Base-by-base conservation (phyloP, 352 stramenopile species). In the Phytophthora hybrid region DNA sequence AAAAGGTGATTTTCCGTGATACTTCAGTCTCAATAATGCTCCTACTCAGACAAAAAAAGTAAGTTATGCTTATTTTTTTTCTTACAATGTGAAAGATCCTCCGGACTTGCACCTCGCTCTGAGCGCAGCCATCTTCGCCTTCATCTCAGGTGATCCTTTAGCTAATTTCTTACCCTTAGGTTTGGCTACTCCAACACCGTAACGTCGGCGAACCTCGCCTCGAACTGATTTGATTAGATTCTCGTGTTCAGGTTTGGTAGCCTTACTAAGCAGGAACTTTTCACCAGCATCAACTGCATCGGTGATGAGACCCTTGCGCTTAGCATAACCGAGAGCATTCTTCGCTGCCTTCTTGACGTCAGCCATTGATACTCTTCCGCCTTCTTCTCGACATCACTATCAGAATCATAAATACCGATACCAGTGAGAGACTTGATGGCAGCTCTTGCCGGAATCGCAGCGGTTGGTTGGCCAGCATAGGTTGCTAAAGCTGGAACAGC, bases 11-110 rank as follows among this genome's bases (percentile, higher is more conserved):
- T 2, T 73, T 73, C 14, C 11, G 59, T 21, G 44, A 52, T 52
- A 52, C 44, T 23, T 52, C 44, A 4, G 44, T 52, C 5, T 18
- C 44, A 10, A 54, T 71, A 31, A 69, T 68, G 62, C 52, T 77
- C 0, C 18, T 77, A 11, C 31, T 73, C 4, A 53, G 37, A 8
- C 10, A 14, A 64, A 73, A 65, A 64, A 65, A 32, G 51, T 44
- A 63, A 39, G 23, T 13, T 5, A 55, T 32, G 32, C 18, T 37
- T 63, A 44, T 39, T 26, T 26, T 65, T 65, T 59, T 62, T 54
- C 5, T 69, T 3, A 61, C 16, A 71, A 65, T n/a, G 29, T 39
- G n/a, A 71, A 71, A 37, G 0, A 10, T 0, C 64, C 64, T 19
- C 6, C 64, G 18, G 7, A 5, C 4, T 31, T 32, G 4, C 18